These are phyloP conservation scores for Quercus agrifolia DNA, from an alignment of 306 rosid genomes.

Conservation along the genomic window DNA sequence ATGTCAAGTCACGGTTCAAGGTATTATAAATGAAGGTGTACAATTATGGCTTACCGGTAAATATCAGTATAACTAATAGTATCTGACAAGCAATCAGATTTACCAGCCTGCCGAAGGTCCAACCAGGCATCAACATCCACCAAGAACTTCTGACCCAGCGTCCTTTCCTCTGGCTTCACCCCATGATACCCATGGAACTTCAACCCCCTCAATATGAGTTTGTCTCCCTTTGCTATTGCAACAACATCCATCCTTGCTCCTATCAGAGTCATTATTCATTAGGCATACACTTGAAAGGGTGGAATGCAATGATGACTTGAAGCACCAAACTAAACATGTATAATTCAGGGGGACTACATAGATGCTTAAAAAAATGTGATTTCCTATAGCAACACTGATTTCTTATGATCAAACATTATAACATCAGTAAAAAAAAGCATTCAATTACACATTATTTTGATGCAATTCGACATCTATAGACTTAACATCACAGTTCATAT, in stretches of 20 bases:
- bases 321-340: neutral
- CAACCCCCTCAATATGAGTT: conserved; percentile 71
- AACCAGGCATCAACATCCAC: conserved; percentile 91
- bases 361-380: neutral
- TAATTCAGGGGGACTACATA: neutral
- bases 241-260: conserved; percentile 44
- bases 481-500: too few relatives aligned
- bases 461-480: too few relatives aligned
- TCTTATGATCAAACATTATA: too few relatives aligned
- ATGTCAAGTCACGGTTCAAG: neutral
- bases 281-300: neutral
- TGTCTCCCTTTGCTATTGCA: conserved; percentile 52
- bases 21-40: neutral
- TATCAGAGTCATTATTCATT: neutral
- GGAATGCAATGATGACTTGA: neutral
- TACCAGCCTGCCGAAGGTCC: conserved; percentile 79
- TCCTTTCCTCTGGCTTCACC: conserved; percentile 60
- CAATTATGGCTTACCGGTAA: conserved; percentile 42
- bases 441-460: too few relatives aligned
- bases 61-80: conserved; percentile 64
- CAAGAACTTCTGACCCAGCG: conserved; percentile 71
- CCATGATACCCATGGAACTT: conserved; percentile 86
- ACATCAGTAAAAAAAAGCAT: too few relatives aligned
- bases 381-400: neutral
- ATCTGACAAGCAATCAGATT: conserved; percentile 57